Percentiles rank a stretch among this genome's conserved stretches.
Conservation (phyloP, 371 early-diverging fungal species). For the Apophysomyces variabilis region DNA sequence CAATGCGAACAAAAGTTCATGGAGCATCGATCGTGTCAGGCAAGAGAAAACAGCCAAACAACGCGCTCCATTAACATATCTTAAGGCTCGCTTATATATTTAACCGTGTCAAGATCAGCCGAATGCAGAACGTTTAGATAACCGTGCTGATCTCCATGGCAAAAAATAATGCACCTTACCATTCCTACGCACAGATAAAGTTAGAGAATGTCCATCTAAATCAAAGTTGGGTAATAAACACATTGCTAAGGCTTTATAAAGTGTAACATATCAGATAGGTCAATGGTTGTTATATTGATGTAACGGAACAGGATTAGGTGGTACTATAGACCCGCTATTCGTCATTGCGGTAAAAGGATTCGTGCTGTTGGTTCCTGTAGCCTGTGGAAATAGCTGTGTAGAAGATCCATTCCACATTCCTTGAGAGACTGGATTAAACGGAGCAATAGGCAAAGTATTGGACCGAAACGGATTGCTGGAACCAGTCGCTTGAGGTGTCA, state of each 20-base stretch:
- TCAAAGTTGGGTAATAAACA: too few species aligned
- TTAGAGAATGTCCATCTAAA: too few species aligned
- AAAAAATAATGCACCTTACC: too few species aligned
- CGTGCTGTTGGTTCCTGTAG: not conserved
- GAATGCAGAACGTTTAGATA: too few species aligned
- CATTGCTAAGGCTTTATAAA: too few species aligned
- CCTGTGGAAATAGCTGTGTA: not conserved
- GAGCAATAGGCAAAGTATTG: slow-evolving; percentile 14
- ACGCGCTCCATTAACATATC: not conserved
- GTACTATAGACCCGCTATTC: not conserved
- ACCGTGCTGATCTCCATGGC: too few species aligned
- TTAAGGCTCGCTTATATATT: slow-evolving; percentile 8
- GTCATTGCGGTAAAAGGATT: not conserved
- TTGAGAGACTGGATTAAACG: slow-evolving; percentile 2
- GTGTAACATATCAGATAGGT: not conserved
- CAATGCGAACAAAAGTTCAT: slow-evolving; percentile 76
- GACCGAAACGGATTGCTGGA: slow-evolving; percentile 19
- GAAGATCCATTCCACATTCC: not conserved
- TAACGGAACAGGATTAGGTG: not conserved
- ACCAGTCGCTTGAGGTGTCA: not conserved
- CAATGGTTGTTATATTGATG: not conserved
- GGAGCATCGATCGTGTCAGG: slow-evolving; percentile 61
- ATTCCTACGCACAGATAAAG: too few species aligned
- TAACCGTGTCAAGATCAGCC: not conserved
- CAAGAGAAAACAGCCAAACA: not conserved